Percentiles rank a stretch among this genome's conserved stretches.
Conservation (phyloP, 495 filamentous ascomycete species). For the Jackrogersella minutella region DNA sequence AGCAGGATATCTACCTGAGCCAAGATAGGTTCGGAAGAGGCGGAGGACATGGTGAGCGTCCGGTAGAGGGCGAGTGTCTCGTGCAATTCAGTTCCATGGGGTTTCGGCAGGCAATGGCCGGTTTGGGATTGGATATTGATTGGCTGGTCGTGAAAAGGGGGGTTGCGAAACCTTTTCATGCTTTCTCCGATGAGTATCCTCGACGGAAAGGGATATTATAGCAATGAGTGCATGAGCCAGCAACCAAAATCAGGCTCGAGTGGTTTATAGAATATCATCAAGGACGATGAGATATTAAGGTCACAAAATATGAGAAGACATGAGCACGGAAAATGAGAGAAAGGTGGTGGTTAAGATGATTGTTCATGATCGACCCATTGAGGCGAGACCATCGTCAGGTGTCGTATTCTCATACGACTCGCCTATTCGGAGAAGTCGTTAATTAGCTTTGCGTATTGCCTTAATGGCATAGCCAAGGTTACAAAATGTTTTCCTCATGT, state of each 20-base stretch:
- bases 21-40: background rate
- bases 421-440: conserved; percentile 4
- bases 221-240: too few species aligned
- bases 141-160: background rate
- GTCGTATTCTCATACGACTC: conserved; percentile 31
- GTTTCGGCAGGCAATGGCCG: too few species aligned
- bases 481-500: background rate
- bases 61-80: background rate
- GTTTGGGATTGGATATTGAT: background rate
- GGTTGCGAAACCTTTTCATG: background rate
- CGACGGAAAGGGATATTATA: too few species aligned
- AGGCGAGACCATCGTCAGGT: conserved; percentile 14
- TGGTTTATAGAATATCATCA: background rate
- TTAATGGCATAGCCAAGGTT: background rate
- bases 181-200: too few species aligned
- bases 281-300: background rate
- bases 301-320: too few species aligned
- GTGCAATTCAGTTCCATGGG: too few species aligned
- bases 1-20: background rate
- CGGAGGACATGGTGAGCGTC: background rate
- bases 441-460: conserved; percentile 9
- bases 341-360: background rate
- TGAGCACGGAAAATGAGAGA: background rate
- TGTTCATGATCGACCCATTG: conserved; percentile 8
- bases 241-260: background rate